Evolutionary conservation across 306 rosid genomes (phyloP), one percentile per base, ranked within the genome.

Genomic region (Elaeagnus macrophylla): DNA sequence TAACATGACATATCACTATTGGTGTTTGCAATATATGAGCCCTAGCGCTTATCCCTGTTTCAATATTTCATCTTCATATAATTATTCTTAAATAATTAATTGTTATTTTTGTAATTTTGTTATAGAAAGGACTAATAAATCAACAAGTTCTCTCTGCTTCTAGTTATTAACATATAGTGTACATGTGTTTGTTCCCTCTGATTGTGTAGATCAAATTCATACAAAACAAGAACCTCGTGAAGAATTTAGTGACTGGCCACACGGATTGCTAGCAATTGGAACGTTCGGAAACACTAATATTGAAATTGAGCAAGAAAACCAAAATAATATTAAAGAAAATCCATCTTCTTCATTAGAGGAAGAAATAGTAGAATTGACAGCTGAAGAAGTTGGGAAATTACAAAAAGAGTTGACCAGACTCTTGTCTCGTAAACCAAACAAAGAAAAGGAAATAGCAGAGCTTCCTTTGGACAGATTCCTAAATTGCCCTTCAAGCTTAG

Each of bases 381-480:
- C 85, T 32, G 96, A 93, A 70, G 99, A 93, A 74, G 90, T 93
- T 37, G 99, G 94, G 9, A 87, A 84, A 56, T 70, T 93, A 36
- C 95, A 86, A 49, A 84, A 82, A 60, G 99, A 82, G 72, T 47
- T 93, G 57, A 82, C 82, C 1, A 91, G 73, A 62, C 94, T 91
- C 47, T 70, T 87, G 44, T 69, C 93, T 16, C 51, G 67, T 45
- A 91, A 91, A 66, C 80, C 89, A 6, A 82, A 78, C 59, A 73
- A 72, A 39, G 95, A 83, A 51, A 83, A 82, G 62, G 82, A 78
- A 60, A 76, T 72, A 10, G 73, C 85, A 38, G 97, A 87, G 64
- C 96, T 93, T 61, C 99, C 99, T 6, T 65, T 93, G 68, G 99
- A 93, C 56, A 84, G 96, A 72, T 93, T 93, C 69, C 87, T 93